These are phyloP conservation scores for Diospyros kaki DNA, from an alignment of 148 eudicot genomes.

Conservation along the genomic window DNA sequence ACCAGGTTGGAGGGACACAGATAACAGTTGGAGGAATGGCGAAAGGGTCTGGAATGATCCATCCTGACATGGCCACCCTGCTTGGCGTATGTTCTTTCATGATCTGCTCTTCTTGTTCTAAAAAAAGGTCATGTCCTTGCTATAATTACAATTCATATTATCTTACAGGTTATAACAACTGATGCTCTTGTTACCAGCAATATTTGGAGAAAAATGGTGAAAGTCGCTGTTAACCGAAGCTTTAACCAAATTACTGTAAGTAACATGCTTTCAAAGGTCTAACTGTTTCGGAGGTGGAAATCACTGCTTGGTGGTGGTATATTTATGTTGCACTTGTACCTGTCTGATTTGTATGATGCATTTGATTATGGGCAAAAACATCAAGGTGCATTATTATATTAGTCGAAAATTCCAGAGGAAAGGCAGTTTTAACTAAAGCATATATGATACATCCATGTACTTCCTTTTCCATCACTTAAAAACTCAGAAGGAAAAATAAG, in stretches of 20 bases:
- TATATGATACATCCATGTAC: no score
- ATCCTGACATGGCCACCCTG: conserved; percentile 99
- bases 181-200: conserved; percentile 79
- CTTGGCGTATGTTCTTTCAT: conserved; percentile 70
- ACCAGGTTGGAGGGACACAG: conserved; percentile 62
- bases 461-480: background rate
- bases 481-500: background rate
- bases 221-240: conserved; percentile 82
- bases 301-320: background rate
- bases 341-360: background rate
- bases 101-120: conserved; percentile 17
- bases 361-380: background rate
- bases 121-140: background rate
- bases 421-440: no score
- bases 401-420: no score
- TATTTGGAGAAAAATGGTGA: conserved; percentile 93
- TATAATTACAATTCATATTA: conserved; percentile 1
- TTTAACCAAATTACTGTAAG: conserved; percentile 97
- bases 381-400: background rate
- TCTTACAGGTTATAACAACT: conserved; percentile 88
- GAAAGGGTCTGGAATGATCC: conserved; percentile 99
- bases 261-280: conserved; percentile 9
- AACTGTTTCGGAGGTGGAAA: background rate
- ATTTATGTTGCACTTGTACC: background rate
- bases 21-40: conserved; percentile 97